Percentiles rank a stretch among this genome's conserved stretches.
These are phyloP conservation scores for Sugiyamaella paludigena DNA, from an alignment of 1,139 yeast species.

Conservation along the genomic window DNA sequence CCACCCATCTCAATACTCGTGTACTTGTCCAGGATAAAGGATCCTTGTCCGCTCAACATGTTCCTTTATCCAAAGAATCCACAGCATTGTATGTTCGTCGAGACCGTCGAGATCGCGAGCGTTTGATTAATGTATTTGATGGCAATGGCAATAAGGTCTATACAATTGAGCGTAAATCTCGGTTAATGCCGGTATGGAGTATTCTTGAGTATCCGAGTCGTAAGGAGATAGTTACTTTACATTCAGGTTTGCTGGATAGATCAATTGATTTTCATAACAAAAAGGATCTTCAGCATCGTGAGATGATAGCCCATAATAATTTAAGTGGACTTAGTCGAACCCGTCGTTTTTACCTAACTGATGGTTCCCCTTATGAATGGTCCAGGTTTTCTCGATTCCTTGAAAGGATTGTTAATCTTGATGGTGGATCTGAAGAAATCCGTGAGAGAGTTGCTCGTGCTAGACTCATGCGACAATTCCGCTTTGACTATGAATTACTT, in stretches of 20 bases:
- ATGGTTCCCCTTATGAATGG: conserved; percentile 58
- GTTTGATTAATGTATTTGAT: conserved; percentile 50
- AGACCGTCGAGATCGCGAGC: conserved; percentile 47
- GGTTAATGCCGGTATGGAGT: conserved; percentile 53
- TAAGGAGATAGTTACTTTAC: conserved; percentile 50
- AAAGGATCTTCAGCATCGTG: conserved; percentile 47
- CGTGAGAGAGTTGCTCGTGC: conserved; percentile 55
- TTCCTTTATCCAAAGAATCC: conserved; percentile 38
- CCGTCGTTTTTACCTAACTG: conserved; percentile 46
- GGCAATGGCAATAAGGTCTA: conserved; percentile 46
- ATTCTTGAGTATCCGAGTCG: conserved; percentile 47
- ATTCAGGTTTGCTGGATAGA: conserved; percentile 48
- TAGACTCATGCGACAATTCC: conserved; percentile 55
- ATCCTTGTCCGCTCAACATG: conserved; percentile 17
- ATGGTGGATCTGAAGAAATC: conserved; percentile 54
- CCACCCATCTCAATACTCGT: conserved; percentile 14
- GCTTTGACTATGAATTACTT: conserved; percentile 57
- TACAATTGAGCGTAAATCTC: conserved; percentile 52
- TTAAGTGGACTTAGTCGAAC: conserved; percentile 34
- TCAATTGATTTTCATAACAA: conserved; percentile 53
- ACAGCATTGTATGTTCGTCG: conserved; percentile 48
- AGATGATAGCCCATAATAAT: conserved; percentile 25
- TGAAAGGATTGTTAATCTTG: conserved; percentile 53
- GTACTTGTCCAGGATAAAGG: conserved; percentile 13
- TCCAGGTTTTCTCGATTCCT: conserved; percentile 49